Percentiles rank a stretch among this genome's conserved stretches.
phyloP scores from a whole-genome alignment of 768 basidiomycete species.

The Tylopilus cervinicoccineus region DNA sequence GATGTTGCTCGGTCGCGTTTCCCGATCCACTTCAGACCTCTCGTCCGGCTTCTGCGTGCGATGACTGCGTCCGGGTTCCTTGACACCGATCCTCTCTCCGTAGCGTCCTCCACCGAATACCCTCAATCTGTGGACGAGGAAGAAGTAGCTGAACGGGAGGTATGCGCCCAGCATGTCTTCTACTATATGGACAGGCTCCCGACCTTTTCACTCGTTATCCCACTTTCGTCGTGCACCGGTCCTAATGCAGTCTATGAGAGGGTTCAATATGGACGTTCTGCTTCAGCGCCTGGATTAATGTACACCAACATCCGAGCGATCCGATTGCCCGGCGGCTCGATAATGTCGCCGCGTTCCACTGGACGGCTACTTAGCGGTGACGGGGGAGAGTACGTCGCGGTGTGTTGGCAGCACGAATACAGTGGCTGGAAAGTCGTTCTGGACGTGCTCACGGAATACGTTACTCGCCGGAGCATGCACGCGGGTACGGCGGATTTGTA shows the following conservation, averaged over 20 bases:
- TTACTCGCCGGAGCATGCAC: slow-evolving; percentile 51
- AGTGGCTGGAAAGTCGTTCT: slow-evolving; percentile 84
- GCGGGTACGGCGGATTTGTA: slow-evolving; percentile 38
- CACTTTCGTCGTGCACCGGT: slow-evolving; percentile 56
- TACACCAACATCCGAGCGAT: slow-evolving; percentile 67
- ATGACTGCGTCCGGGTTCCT: slow-evolving; percentile 77
- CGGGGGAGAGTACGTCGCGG: slow-evolving; percentile 56
- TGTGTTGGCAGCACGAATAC: slow-evolving; percentile 78
- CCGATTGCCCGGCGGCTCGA: slow-evolving; percentile 71
- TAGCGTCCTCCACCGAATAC: slow-evolving; percentile 40
- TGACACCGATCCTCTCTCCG: slow-evolving; percentile 65
- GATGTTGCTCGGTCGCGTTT: slow-evolving; percentile 81
- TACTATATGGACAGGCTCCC: slow-evolving; percentile 70
- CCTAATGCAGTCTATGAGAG: slow-evolving; percentile 71
- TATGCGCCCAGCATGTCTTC: slow-evolving; percentile 68
- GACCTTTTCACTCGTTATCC: slow-evolving; percentile 72
- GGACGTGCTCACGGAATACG: slow-evolving; percentile 77
- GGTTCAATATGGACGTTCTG: slow-evolving; percentile 51
- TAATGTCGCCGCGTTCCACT: slow-evolving; percentile 58
- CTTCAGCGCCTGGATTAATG: slow-evolving; percentile 44
- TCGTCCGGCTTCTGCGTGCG: slow-evolving; percentile 68
- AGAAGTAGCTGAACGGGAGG: slow-evolving; percentile 45
- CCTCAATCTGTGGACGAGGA: slow-evolving; percentile 37
- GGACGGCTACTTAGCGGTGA: slow-evolving; percentile 75
- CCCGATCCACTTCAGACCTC: slow-evolving; percentile 69